These are phyloP conservation scores for Cutaneotrichosporon dermatis DNA, from an alignment of 1,284 basidiomycete genomes.

Conservation along the genomic window DNA sequence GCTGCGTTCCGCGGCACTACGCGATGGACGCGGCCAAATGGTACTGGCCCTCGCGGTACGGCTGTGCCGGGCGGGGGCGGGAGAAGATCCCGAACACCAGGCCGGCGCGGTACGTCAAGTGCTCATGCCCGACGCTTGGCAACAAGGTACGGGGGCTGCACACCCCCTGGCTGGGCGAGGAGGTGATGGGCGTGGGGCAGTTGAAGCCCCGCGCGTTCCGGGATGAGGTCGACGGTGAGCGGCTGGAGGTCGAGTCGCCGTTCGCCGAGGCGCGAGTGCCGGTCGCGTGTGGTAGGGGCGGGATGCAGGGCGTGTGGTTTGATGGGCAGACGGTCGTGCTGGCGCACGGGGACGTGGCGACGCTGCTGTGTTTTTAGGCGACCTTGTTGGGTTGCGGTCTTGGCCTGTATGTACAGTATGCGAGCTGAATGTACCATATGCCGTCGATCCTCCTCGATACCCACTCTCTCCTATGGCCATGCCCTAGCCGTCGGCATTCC, in stretches of 20 bases:
- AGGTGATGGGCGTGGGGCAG: neutral
- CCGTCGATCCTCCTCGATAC: neutral
- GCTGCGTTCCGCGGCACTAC: neutral
- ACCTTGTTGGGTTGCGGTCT: neutral
- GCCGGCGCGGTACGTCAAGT: constrained; percentile 1
- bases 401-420: too few species aligned
- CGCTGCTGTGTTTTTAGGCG: constrained; percentile 1
- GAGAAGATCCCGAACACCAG: neutral
- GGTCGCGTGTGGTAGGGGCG: neutral
- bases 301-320: constrained; percentile 2
- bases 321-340: constrained; percentile 10
- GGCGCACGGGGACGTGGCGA: neutral
- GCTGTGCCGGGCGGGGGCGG: too few species aligned
- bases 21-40: constrained; percentile 3
- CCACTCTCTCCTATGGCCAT: neutral
- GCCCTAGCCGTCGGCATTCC: constrained; percentile 45
- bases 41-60: neutral
- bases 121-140: neutral
- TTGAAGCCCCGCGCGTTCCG: neutral
- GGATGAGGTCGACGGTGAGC: neutral
- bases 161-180: constrained; percentile 5
- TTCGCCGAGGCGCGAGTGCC: constrained; percentile 1
- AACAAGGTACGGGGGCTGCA: neutral
- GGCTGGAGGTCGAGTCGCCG: neutral
- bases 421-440: too few species aligned